Evolutionary conservation across 768 basidiomycete genomes (phyloP), one percentile per base, ranked within the genome.

Genomic region (Tricholoma terreum): DNA sequence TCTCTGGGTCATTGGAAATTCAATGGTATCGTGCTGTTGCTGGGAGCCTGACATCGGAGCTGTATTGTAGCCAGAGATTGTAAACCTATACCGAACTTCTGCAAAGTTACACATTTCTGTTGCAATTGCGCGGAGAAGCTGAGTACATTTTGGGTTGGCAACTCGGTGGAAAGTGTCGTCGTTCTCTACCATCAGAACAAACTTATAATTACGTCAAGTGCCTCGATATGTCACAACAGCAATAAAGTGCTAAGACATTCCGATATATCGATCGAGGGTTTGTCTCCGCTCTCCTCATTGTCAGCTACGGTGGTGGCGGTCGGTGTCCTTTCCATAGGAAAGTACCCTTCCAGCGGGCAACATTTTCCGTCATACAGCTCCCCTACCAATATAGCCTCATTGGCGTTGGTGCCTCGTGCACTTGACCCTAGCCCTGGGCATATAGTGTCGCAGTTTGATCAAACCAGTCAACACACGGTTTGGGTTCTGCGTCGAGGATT

Each of bases 221-320:
- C n/a, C 48, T 56, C 51, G 58, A 62, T 58, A 58, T 59, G 57
- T 62, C 58, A 59, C 61, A 24, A 50, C 53, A 45, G 48, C 50
- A 60, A 17, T 27, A 27, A 27, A 27, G 24, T 43, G 52, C 53
- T 19, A 46, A 27, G 24, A 27, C 2, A 27, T 27, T 27, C 24
- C 24, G 24, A 3, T 7, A n/a, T n/a, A n/a, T 38, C 49, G 58
- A 55, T 58, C 58, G 51, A 49, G 58, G n/a, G 50, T 45, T 43
- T 35, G 56, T 24, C 52, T 43, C 53, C 52, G 17, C n/a, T 53
- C 54, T 33, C 57, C 17, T 34, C 15, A 6, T 52, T 53, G 53
- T 59, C 56, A 59, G 43, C 53, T 59, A 56, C 24, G 22, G 52
- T 51, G 50, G 55, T 57, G 52, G 62, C 57, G 51, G 59, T 59